Conservation (phyloP, 768 basidiomycete genomes). For the Strobilomyces confusus region DNA sequence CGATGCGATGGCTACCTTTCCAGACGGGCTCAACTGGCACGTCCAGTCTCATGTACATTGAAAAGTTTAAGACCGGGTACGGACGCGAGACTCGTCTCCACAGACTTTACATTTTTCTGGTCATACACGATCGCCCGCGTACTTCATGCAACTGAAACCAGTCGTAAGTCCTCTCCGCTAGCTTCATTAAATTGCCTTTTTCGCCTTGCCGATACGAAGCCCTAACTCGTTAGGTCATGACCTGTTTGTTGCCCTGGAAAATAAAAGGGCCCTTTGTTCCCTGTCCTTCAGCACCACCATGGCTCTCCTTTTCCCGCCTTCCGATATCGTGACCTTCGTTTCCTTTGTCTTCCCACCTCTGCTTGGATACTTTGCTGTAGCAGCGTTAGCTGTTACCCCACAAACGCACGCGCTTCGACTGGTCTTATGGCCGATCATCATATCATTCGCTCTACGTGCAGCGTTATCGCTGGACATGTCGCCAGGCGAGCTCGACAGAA, state of each 20-base stretch:
- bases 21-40: no score
- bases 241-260: background rate
- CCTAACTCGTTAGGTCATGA: background rate
- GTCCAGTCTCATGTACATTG: no score
- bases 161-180: background rate
- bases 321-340: background rate
- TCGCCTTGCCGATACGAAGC: background rate
- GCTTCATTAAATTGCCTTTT: background rate
- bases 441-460: background rate
- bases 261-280: background rate
- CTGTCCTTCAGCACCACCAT: background rate
- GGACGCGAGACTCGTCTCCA: no score
- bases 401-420: background rate
- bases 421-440: background rate
- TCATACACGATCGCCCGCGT: no score
- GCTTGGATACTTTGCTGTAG: background rate
- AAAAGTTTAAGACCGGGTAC: no score
- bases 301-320: background rate
- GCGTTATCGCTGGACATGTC: background rate
- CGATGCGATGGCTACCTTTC: no score
- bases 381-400: background rate
- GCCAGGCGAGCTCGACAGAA: background rate
- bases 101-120: no score
- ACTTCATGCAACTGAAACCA: background rate
- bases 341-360: background rate